These are phyloP conservation scores for Ceratocystis destructans DNA, from an alignment of 2,329 filamentous ascomycete genomes.

Conservation along the genomic window DNA sequence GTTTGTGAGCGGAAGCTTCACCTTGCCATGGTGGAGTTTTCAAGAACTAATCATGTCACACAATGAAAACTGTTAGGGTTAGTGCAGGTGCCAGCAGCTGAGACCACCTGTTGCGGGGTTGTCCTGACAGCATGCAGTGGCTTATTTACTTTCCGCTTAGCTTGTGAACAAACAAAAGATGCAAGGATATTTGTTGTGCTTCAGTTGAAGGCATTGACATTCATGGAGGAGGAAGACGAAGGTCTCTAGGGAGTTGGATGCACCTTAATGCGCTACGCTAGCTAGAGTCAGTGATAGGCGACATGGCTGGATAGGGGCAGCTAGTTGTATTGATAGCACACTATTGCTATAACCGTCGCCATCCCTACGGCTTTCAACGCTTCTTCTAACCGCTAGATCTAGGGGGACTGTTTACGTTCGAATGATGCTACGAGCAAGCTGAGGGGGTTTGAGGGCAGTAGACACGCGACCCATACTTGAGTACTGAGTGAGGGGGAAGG, in stretches of 20 bases:
- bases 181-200: not conserved
- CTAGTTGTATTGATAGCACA: too few species aligned
- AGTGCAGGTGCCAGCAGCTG: not conserved
- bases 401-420: too few species aligned
- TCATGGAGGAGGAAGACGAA: not conserved
- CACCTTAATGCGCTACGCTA: not conserved
- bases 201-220: too few species aligned
- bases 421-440: too few species aligned
- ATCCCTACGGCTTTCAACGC: too few species aligned
- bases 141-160: constrained; percentile 13
- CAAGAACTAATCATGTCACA: not conserved
- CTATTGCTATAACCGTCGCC: too few species aligned
- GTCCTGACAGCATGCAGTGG: constrained; percentile 5
- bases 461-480: too few species aligned
- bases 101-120: not conserved
- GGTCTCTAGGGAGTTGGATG: too few species aligned
- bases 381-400: too few species aligned
- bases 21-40: not conserved
- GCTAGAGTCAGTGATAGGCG: not conserved
- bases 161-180: constrained; percentile 8
- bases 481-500: not conserved
- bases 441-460: too few species aligned
- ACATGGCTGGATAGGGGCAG: too few species aligned
- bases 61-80: constrained; percentile 1
- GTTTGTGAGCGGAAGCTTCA: not conserved